A percentile compares a stretch with the other conserved stretches of the same genome.
phyloP scores from a whole-genome alignment of 306 rosid genomes.

The Cucumis melo region DNA sequence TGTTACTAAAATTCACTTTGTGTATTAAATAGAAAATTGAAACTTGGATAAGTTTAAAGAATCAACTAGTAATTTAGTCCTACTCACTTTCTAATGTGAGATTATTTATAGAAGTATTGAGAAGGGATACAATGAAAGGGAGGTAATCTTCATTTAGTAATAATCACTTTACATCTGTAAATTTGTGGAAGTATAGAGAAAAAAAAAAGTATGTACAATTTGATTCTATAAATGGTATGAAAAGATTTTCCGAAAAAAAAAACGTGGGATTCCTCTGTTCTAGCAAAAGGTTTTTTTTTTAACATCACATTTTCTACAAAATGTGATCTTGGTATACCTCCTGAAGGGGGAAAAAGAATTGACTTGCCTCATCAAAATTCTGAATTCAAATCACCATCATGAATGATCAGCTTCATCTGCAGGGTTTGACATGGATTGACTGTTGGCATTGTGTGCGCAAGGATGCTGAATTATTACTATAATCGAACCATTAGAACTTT shows the following conservation, averaged over 20 bases:
- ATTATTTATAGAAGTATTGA: not conserved
- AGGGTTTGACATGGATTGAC: not conserved
- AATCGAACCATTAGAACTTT: slow-evolving; percentile 41
- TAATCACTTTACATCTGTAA: not conserved
- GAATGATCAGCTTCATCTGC: not conserved
- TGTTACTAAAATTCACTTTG: no score
- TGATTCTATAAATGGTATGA: not conserved
- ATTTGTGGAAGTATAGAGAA: not conserved
- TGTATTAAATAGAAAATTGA: no score
- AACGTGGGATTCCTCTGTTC: not conserved
- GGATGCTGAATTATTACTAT: slow-evolving; percentile 83
- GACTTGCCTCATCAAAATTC: not conserved
- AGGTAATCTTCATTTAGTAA: not conserved
- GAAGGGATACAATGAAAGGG: not conserved
- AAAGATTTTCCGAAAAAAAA: not conserved
- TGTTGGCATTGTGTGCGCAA: slow-evolving; percentile 11
- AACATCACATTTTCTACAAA: not conserved
- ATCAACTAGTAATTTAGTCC: no score
- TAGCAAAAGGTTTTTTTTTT: not conserved
- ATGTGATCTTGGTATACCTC: not conserved
- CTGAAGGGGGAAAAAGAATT: not conserved
- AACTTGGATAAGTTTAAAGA: no score
- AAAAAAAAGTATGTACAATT: slow-evolving; percentile 1
- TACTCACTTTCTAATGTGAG: not conserved
- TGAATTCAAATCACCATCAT: not conserved